Conservation (phyloP, 2,329 filamentous ascomycete genomes). For the Microthyrium microscopicum region DNA sequence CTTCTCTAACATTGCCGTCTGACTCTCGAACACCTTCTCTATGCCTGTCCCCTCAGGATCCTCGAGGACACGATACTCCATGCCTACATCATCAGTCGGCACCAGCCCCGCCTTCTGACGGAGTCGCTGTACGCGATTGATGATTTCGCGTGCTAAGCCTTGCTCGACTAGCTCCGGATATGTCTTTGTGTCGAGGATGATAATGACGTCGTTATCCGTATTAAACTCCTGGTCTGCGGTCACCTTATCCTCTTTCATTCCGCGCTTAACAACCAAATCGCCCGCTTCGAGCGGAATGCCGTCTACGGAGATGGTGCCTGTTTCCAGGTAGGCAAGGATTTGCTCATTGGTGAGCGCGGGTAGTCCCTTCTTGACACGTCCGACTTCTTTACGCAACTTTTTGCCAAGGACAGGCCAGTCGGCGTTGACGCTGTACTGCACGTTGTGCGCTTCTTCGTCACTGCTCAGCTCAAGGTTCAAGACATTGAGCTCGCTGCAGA, state of each 20-base stretch:
- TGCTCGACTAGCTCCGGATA: constrained; percentile 79
- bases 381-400: constrained; percentile 91
- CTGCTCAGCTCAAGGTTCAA: constrained; percentile 67
- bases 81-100: constrained; percentile 84
- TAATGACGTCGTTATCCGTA: constrained; percentile 77
- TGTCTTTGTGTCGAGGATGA: constrained; percentile 67
- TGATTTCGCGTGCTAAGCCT: constrained; percentile 77
- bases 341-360: constrained; percentile 63
- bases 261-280: constrained; percentile 69
- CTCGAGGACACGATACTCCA: constrained; percentile 72
- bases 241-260: constrained; percentile 53
- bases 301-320: constrained; percentile 64
- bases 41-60: constrained; percentile 67
- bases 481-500: constrained; percentile 82
- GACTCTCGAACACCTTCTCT: constrained; percentile 50
- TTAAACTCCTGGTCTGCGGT: constrained; percentile 70
- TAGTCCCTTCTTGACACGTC: constrained; percentile 79
- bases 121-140: constrained; percentile 80
- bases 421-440: constrained; percentile 75
- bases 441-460: constrained; percentile 81
- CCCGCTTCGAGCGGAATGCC: constrained; percentile 69
- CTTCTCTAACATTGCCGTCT: constrained; percentile 56
- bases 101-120: constrained; percentile 87
- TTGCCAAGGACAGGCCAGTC: constrained; percentile 93
- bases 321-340: constrained; percentile 60